These are phyloP conservation scores for Beta macrorhiza DNA, from an alignment of 179 eudicot species.

Conservation along the genomic window DNA sequence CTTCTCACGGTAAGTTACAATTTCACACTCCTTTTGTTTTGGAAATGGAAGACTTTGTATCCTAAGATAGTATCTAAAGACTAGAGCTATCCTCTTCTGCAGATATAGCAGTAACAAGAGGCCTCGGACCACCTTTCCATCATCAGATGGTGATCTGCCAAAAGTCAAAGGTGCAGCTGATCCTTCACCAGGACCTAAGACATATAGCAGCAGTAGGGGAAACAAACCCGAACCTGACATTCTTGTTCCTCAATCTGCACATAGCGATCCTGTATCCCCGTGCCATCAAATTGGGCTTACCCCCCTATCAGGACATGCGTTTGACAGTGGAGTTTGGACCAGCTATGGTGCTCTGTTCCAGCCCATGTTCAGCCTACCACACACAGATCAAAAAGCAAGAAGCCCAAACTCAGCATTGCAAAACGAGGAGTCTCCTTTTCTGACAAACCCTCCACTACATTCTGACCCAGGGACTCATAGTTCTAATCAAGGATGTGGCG, in stretches of 20 bases:
- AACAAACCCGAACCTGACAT: constrained; percentile 22
- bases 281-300: constrained; percentile 27
- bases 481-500: constrained; percentile 24
- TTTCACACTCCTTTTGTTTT: neutral
- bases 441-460: constrained; percentile 33
- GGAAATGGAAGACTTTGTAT: neutral
- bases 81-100: constrained; percentile 1
- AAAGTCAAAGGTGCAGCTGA: constrained; percentile 25
- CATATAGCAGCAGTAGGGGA: constrained; percentile 13
- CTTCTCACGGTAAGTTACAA: constrained; percentile 52
- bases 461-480: constrained; percentile 38
- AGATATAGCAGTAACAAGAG: constrained; percentile 44
- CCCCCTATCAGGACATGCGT: constrained; percentile 19
- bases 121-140: constrained; percentile 21
- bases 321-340: constrained; percentile 25
- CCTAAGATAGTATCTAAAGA: neutral
- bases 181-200: constrained; percentile 16
- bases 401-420: constrained; percentile 26
- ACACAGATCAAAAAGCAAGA: constrained; percentile 14
- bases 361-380: constrained; percentile 27
- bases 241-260: constrained; percentile 25
- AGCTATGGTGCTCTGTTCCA: constrained; percentile 29
- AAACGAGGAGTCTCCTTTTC: constrained; percentile 39
- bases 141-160: constrained; percentile 18
- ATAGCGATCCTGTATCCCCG: constrained; percentile 18